These are phyloP conservation scores for Candida ulmi DNA, from an alignment of 805 yeast genomes.

Conservation along the genomic window DNA sequence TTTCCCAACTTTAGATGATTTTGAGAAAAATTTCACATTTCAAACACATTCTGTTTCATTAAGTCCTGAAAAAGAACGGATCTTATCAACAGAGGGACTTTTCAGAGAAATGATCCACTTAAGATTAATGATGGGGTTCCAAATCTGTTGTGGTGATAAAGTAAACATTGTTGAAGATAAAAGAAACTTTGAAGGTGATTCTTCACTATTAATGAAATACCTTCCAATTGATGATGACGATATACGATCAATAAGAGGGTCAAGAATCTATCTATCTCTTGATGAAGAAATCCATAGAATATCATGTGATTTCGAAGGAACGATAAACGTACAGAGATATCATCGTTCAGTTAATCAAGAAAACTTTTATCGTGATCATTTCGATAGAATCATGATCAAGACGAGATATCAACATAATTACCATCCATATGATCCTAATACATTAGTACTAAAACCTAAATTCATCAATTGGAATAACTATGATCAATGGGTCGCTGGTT, in stretches of 20 bases:
- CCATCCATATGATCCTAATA: conserved; percentile 50
- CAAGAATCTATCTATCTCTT: conserved; percentile 67
- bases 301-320: conserved; percentile 63
- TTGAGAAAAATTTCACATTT: conserved; percentile 67
- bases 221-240: conserved; percentile 42
- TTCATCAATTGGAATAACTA: conserved; percentile 83
- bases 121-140: conserved; percentile 83
- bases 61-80: conserved; percentile 48
- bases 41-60: conserved; percentile 78
- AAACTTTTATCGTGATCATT: conserved; percentile 24
- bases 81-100: conserved; percentile 52
- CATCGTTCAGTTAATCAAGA: conserved; percentile 29
- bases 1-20: conserved; percentile 67
- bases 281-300: conserved; percentile 85
- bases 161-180: conserved; percentile 63
- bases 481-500: conserved; percentile 91
- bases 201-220: conserved; percentile 50
- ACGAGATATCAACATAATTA: conserved; percentile 74
- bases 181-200: conserved; percentile 49
- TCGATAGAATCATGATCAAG: conserved; percentile 56
- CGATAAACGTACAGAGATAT: conserved; percentile 76
- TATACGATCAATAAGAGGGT: conserved; percentile 35
- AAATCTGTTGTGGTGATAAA: conserved; percentile 70
- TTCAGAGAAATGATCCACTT: conserved; percentile 84
- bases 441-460: conserved; percentile 45